Evolutionary conservation across 2,329 filamentous ascomycete species (phyloP).

Genomic region (Colletotrichum liaoningense): DNA sequence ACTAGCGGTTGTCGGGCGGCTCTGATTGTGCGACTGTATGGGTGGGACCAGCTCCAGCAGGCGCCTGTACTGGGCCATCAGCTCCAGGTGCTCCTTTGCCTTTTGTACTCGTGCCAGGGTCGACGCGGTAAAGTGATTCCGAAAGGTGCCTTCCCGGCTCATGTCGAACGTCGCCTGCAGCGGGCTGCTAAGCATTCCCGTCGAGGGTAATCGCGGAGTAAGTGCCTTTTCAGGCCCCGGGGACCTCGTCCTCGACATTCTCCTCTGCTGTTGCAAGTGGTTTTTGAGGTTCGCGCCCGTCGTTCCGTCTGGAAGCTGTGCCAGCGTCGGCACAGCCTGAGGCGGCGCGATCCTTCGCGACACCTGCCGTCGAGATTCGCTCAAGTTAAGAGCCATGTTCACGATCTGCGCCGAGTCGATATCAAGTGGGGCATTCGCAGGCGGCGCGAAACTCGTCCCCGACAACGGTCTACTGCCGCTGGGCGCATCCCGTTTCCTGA

Average conservation of each 20-base stretch:
- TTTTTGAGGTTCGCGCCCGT: conserved; percentile 72
- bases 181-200: conserved; percentile 54
- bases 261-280: conserved; percentile 79
- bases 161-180: conserved; percentile 61
- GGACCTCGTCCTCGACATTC: conserved; percentile 70
- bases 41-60: conserved; percentile 84
- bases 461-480: conserved; percentile 38
- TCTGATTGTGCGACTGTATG: conserved; percentile 60
- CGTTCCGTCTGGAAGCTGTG: conserved; percentile 63
- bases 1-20: conserved; percentile 53
- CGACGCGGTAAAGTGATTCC: conserved; percentile 79
- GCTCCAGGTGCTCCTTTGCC: conserved; percentile 85
- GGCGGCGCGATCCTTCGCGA: conserved; percentile 67
- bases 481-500: conserved; percentile 35
- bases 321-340: conserved; percentile 61
- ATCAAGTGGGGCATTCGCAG: conserved; percentile 58
- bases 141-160: conserved; percentile 57
- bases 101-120: conserved; percentile 87
- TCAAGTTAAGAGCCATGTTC: conserved; percentile 89
- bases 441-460: conserved; percentile 33
- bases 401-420: conserved; percentile 91
- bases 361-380: conserved; percentile 79
- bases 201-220: conserved; percentile 54
- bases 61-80: conserved; percentile 85
- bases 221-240: conserved; percentile 62